Base-by-base conservation (phyloP, 805 yeast genomes). In the Kluyveromyces starmeri region DNA sequence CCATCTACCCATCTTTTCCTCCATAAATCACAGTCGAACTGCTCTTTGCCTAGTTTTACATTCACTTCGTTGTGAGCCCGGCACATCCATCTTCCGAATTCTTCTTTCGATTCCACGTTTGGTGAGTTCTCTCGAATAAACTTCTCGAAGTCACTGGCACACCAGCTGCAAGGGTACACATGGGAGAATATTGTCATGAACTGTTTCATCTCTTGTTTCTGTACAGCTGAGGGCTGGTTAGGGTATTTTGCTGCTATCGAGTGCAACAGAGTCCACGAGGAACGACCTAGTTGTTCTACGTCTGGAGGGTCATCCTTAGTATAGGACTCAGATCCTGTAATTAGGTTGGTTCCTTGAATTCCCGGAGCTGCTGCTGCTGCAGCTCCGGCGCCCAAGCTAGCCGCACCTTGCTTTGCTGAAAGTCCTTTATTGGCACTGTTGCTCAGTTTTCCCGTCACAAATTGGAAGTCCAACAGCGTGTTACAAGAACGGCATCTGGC, bases 1-100 rank as follows among this genome's bases (percentile, higher is more conserved):
- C 96, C 96, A 47, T 84, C 94, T 45, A 71, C 77, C 98, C 98
- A 89, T 52, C 98, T 75, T 48, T 82, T 75, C 53, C 78, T 78
- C 98, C 98, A 92, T 43, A 83, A 68, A 38, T 76, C 66, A 50
- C 97, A 89, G 53, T 89, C 86, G 53, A 92, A 92, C 37, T 64
- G 65, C 5, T 83, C 84, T 59, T 92, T 92, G 1, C 95, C 94
- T 18, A 89, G 55, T 55, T 86, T 88, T 13, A 55, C 65, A 57
- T 92, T 92, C n/a, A 92, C 97, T 23, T 73, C 83, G 51, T 92
- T 92, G 60, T 92, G 98, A 2, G 97, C 97, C 41, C 77, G 82
- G 61, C 97, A 92, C 36, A 92, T 62, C 98, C 98, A 92, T 46
- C 59, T 65, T 1, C 96, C 94, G 48, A 92, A 74, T 36, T 74